Evolutionary conservation across 2,329 filamentous ascomycete genomes (phyloP).

Genomic region (Hymenoscyphus salicellus): DNA sequence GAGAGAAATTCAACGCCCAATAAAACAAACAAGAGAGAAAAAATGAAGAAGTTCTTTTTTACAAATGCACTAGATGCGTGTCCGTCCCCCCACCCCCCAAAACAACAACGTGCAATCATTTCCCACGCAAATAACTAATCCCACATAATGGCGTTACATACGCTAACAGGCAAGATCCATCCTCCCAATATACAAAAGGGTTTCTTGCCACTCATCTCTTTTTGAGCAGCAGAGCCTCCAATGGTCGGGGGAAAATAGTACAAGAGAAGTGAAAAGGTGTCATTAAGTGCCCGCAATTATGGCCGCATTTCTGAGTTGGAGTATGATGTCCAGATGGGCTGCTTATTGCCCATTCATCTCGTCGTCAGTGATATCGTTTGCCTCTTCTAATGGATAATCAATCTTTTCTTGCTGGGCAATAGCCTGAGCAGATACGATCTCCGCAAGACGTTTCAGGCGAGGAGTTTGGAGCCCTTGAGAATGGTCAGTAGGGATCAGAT

Average conservation of each 20-base stretch:
- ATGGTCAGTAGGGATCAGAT: constrained; percentile 32
- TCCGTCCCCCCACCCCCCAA: neutral
- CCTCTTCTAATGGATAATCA: constrained; percentile 53
- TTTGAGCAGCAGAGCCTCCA: constrained; percentile 25
- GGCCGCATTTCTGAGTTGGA: constrained; percentile 1
- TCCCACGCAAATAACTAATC: constrained; percentile 6
- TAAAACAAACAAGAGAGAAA: constrained; percentile 5
- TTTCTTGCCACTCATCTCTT: constrained; percentile 6
- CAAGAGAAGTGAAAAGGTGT: constrained; percentile 32
- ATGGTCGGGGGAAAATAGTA: constrained; percentile 32
- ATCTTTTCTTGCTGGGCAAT: constrained; percentile 91
- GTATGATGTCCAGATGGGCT: constrained; percentile 2
- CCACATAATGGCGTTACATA: constrained; percentile 26
- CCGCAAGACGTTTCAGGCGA: constrained; percentile 89
- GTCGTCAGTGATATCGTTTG: constrained; percentile 43
- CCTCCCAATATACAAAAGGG: constrained; percentile 34
- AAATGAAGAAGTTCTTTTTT: constrained; percentile 2
- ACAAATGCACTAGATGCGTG: constrained; percentile 16
- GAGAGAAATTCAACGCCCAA: constrained; percentile 14
- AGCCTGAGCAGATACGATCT: constrained; percentile 95
- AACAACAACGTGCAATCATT: constrained; percentile 3
- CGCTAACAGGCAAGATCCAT: constrained; percentile 27
- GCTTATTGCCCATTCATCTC: constrained; percentile 33
- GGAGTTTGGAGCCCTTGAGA: constrained; percentile 86
- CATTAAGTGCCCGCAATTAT: constrained; percentile 14